These are phyloP conservation scores for Cystofilobasidium capitatum DNA, from an alignment of 768 basidiomycete species.

Conservation along the genomic window DNA sequence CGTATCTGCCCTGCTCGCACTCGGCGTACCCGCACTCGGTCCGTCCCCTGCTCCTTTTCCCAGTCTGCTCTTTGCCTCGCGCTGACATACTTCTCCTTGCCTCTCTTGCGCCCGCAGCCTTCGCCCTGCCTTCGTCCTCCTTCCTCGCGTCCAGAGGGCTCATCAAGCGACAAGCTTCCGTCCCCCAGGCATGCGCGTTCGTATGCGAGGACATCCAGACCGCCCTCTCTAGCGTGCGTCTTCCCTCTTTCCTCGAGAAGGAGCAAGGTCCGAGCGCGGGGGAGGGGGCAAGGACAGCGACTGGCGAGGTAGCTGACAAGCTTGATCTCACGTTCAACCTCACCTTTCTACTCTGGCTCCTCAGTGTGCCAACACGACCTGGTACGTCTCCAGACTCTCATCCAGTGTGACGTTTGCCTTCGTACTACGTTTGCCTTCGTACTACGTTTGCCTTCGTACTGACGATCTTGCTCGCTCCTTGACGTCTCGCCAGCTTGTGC, in stretches of 20 bases:
- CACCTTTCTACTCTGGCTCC: not conserved
- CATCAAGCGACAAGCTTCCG: conserved; percentile 5
- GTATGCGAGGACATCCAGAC: conserved; percentile 3
- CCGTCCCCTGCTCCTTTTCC: not conserved
- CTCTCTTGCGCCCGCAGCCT: not conserved
- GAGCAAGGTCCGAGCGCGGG: no score
- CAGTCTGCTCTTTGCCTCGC: not conserved
- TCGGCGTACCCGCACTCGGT: not conserved
- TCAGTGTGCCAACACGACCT: not conserved
- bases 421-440: not conserved
- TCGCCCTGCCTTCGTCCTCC: conserved; percentile 3
- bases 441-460: not conserved
- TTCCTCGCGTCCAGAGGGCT: not conserved
- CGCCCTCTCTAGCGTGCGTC: conserved; percentile 9
- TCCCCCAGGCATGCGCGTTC: conserved; percentile 7
- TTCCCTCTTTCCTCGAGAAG: not conserved
- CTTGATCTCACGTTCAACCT: not conserved
- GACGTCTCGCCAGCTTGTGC: conserved; percentile 12
- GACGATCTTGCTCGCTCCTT: no score
- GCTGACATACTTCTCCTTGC: not conserved
- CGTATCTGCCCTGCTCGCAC: not conserved
- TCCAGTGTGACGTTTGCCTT: no score
- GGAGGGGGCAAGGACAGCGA: no score
- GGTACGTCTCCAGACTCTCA: no score
- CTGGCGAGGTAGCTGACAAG: no score